Evolutionary conservation across 805 yeast genomes (phyloP).

Genomic region (Cyberlindnera xishuangbannaensis): DNA sequence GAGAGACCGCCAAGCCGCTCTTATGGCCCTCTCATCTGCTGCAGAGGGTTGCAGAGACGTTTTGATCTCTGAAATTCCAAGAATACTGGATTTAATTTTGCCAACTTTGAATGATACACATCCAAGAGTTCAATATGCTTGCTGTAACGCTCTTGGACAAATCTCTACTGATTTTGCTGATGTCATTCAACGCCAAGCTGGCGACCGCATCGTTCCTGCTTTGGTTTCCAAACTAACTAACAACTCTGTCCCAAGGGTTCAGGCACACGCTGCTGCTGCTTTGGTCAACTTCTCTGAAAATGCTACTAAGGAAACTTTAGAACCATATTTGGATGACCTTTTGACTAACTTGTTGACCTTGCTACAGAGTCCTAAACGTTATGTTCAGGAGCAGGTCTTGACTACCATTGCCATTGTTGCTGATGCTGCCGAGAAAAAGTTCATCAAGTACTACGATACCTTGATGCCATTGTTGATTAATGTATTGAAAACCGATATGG

Average conservation of each 20-base stretch:
- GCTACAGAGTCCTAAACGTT: slow-evolving; percentile 79
- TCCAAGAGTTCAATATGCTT: slow-evolving; percentile 93
- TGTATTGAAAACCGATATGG: slow-evolving; percentile 74
- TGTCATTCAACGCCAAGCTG: slow-evolving; percentile 74
- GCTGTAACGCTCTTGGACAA: slow-evolving; percentile 96
- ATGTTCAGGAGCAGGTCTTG: slow-evolving; percentile 94
- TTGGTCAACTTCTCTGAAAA: slow-evolving; percentile 92
- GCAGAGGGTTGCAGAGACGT: slow-evolving; percentile 97
- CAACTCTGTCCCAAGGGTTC: slow-evolving; percentile 82
- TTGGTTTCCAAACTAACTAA: slow-evolving; percentile 73
- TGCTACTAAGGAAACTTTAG: slow-evolving; percentile 79
- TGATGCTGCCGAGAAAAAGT: slow-evolving; percentile 87
- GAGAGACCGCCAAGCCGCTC: slow-evolving; percentile 95
- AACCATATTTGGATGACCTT: slow-evolving; percentile 86
- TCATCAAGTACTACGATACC: slow-evolving; percentile 88
- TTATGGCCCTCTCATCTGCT: slow-evolving; percentile 94
- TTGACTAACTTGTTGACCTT: slow-evolving; percentile 68
- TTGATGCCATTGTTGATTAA: slow-evolving; percentile 83
- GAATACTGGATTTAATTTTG: slow-evolving; percentile 74
- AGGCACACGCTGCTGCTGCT: slow-evolving; percentile 98
- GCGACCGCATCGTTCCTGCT: slow-evolving; percentile 78
- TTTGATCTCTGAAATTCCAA: slow-evolving; percentile 73
- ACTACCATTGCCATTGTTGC: slow-evolving; percentile 97
- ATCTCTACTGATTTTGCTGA: slow-evolving; percentile 95
- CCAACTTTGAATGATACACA: slow-evolving; percentile 85